A percentile compares a stretch with the other conserved stretches of the same genome.
phyloP scores from a whole-genome alignment of 139 green algal genomes.

The Chlorella vulgaris region DNA sequence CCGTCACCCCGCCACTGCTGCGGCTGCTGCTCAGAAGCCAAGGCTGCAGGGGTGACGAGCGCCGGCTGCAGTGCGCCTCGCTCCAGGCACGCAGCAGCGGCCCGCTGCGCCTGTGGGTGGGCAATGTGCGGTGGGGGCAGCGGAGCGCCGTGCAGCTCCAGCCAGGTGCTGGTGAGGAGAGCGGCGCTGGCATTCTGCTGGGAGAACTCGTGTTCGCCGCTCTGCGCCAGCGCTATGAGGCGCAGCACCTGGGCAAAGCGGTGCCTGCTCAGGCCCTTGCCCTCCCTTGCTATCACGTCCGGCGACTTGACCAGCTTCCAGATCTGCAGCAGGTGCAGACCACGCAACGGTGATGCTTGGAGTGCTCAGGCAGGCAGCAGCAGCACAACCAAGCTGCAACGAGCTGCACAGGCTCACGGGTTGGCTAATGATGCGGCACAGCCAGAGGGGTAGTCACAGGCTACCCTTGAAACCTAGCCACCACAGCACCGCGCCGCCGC shows the following conservation, averaged over 20 bases:
- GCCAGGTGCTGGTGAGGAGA: slow-evolving; percentile 27
- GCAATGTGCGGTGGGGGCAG: slow-evolving; percentile 18
- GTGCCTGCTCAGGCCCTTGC: slow-evolving; percentile 42
- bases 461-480: no score
- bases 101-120: not conserved
- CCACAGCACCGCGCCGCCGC: no score
- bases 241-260: slow-evolving; percentile 54
- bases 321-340: slow-evolving; percentile 31
- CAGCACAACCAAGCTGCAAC: no score
- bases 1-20: no score
- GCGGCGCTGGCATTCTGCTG: slow-evolving; percentile 24
- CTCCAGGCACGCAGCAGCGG: not conserved
- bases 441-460: no score
- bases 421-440: no score
- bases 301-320: slow-evolving; percentile 48
- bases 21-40: no score
- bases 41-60: not conserved
- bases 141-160: not conserved
- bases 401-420: no score
- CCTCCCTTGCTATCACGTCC: slow-evolving; percentile 21
- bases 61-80: not conserved
- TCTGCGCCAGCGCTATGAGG: slow-evolving; percentile 52
- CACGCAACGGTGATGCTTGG: not conserved
- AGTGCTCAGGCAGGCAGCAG: no score
- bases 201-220: slow-evolving; percentile 14